Conservation (phyloP, 2,329 filamentous ascomycete genomes). For the Botryosphaeria dothidea region DNA sequence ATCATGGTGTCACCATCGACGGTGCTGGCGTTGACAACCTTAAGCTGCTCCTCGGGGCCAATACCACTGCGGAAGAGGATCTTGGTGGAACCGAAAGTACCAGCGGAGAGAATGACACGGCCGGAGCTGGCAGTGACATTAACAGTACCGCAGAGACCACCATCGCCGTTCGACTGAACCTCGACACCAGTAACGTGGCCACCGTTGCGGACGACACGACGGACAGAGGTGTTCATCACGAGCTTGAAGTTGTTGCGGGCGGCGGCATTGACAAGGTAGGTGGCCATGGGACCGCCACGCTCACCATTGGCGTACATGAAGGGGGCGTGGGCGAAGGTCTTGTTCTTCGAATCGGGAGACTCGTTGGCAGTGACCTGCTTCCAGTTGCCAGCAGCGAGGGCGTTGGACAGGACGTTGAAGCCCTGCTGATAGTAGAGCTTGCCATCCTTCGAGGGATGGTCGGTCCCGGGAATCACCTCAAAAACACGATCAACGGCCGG, state of each 20-base stretch:
- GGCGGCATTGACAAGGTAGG: constrained; percentile 66
- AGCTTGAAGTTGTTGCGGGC: constrained; percentile 66
- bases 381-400: constrained; percentile 64
- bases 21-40: constrained; percentile 45
- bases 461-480: constrained; percentile 69
- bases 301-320: constrained; percentile 70
- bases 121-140: constrained; percentile 61
- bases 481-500: constrained; percentile 64
- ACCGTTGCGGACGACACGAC: constrained; percentile 64
- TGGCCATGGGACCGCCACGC: constrained; percentile 68
- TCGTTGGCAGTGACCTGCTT: constrained; percentile 61
- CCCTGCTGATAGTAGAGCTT: constrained; percentile 67
- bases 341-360: constrained; percentile 64
- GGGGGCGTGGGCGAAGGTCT: constrained; percentile 62
- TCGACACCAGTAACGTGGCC: constrained; percentile 68
- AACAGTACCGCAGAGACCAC: constrained; percentile 60
- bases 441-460: constrained; percentile 65
- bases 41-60: constrained; percentile 56
- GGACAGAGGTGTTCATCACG: constrained; percentile 66
- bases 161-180: constrained; percentile 60
- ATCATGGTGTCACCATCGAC: constrained; percentile 46
- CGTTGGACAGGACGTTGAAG: constrained; percentile 62
- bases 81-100: constrained; percentile 69
- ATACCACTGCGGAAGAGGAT: constrained; percentile 70
- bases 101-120: constrained; percentile 67